Evolutionary conservation across 441 rosid species (phyloP), one percentile per base, ranked within the genome.

Genomic region (Mallotus japonicus): DNA sequence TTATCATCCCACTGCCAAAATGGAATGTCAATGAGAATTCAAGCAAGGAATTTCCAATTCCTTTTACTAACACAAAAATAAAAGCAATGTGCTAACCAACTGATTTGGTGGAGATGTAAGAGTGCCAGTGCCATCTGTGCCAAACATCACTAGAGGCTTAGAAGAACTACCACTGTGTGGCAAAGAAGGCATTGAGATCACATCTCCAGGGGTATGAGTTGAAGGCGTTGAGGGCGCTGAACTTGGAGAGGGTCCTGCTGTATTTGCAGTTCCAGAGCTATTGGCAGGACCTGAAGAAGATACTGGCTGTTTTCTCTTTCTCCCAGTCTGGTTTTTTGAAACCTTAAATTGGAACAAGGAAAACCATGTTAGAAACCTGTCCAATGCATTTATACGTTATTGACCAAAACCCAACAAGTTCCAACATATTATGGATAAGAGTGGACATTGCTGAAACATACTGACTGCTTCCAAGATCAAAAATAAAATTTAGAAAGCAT

Each of bases 221-320:
- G 98, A 89, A 51, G 94, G 98, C 7, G 97, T 90, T 70, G 98
- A 91, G 49, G 93, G 95, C 28, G 94, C 97, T 66, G 93, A 90
- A 85, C 92, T 88, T 40, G 97, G 92, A 63, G 93, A 87, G 16
- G 93, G 95, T 53, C 92, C 97, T 0, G 90, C 85, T n/a, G 94
- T 88, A 79, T 91, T 88, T 62, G 88, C 96, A 70, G 91, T 89
- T 78, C 95, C 96, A 32, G 94, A 82, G 82, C 92, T 91, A 77
- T 88, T 87, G 71, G 94, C 93, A 75, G 99, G 92, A 20, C 95
- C 94, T 74, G 95, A 87, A 78, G 93, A 89, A 32, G 97, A 86
- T 76, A 85, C 90, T 0, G 96, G 89, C 77, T 87, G 97, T 79
- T 89, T 93, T 71, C 96, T 87, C 87, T 88, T 93, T 78, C 92